These are phyloP conservation scores for Cornus florida DNA, from an alignment of 148 eudicot genomes.

Conservation along the genomic window DNA sequence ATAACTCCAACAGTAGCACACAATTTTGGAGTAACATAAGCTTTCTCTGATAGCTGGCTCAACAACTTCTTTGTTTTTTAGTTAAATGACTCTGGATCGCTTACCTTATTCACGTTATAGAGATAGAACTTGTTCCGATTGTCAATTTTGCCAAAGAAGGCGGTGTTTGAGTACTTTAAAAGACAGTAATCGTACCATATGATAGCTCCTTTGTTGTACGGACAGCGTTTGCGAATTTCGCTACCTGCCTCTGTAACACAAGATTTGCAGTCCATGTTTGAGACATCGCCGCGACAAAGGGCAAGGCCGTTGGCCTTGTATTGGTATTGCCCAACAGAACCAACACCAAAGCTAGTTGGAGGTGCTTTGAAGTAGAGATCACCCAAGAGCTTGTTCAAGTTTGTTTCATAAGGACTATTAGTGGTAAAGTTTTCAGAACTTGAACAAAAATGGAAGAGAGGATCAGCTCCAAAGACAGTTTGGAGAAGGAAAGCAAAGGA, in stretches of 20 bases:
- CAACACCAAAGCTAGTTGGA: slow-evolving; percentile 23
- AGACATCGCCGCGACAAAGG: slow-evolving; percentile 39
- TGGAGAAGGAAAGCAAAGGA: slow-evolving; percentile 10
- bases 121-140: slow-evolving; percentile 3
- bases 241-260: slow-evolving; percentile 24
- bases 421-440: slow-evolving; percentile 5
- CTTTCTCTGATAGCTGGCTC: slow-evolving; percentile 11
- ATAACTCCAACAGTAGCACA: slow-evolving; percentile 22
- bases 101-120: slow-evolving; percentile 6
- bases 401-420: slow-evolving; percentile 11
- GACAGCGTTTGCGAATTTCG: slow-evolving; percentile 15
- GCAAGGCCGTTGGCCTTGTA: slow-evolving; percentile 29
- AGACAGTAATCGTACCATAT: slow-evolving; percentile 38
- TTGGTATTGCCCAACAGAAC: slow-evolving; percentile 9
- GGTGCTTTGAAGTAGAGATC: slow-evolving; percentile 15
- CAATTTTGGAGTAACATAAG: slow-evolving; percentile 12
- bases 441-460: slow-evolving; percentile 15
- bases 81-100: slow-evolving; percentile 16
- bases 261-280: slow-evolving; percentile 14
- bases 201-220: no score
- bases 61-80: slow-evolving; percentile 16
- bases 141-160: slow-evolving; percentile 29
- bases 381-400: slow-evolving; percentile 24
- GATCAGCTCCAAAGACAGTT: slow-evolving; percentile 6
- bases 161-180: slow-evolving; percentile 18